These are phyloP conservation scores for Nemania sp. DNA, from an alignment of 2,329 filamentous ascomycete genomes.

Conservation along the genomic window DNA sequence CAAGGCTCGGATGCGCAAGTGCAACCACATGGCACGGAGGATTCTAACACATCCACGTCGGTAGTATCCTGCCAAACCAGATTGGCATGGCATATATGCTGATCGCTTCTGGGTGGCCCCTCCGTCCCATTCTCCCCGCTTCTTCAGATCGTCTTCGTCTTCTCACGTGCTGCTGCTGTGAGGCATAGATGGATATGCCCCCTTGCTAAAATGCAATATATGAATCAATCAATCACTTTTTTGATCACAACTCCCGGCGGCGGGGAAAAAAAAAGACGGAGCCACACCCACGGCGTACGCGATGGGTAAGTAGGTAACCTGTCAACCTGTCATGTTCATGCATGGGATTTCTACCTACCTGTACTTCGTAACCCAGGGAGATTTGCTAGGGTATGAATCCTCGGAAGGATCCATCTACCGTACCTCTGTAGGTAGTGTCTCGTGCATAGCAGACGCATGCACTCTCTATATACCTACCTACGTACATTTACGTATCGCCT, in stretches of 20 bases:
- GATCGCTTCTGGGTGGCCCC: background rate
- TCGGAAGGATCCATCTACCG: conserved; percentile 9
- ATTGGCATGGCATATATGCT: background rate
- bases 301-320: background rate
- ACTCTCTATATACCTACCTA: too few species aligned
- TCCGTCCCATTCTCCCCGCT: background rate
- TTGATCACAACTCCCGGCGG: too few species aligned
- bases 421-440: background rate
- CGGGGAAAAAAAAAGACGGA: too few species aligned
- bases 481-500: too few species aligned
- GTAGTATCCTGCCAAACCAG: conserved; percentile 19
- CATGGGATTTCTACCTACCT: conserved; percentile 23
- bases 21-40: conserved; percentile 24
- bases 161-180: too few species aligned
- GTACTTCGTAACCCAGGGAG: too few species aligned
- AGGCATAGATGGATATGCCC: too few species aligned
- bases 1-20: conserved; percentile 16
- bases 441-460: background rate
- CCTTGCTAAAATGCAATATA: too few species aligned
- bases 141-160: background rate
- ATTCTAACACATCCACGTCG: conserved; percentile 17
- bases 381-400: conserved; percentile 14
- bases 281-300: too few species aligned
- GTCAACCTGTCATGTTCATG: conserved; percentile 5
- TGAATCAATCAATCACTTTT: too few species aligned